Conservation (phyloP, 2,329 filamentous ascomycete species). For the Teratosphaeriaceae sp. region DNA sequence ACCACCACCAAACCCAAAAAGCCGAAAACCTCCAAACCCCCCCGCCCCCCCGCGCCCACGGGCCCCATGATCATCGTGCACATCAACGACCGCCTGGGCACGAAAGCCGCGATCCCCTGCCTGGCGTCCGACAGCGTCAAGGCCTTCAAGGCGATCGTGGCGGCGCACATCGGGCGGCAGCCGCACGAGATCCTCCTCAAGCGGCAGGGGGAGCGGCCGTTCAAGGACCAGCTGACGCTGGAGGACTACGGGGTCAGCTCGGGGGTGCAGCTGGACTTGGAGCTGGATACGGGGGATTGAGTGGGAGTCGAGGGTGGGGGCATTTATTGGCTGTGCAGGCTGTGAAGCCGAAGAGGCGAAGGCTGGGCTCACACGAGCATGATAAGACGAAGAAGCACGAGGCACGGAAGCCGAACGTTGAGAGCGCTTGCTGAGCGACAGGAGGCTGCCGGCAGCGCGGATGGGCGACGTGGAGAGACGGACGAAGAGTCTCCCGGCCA, state of each 20-base stretch:
- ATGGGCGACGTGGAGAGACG: too few species aligned
- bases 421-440: too few species aligned
- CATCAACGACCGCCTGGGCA: conserved; percentile 91
- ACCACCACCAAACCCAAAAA: conserved; percentile 19
- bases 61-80: conserved; percentile 92
- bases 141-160: conserved; percentile 86
- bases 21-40: conserved; percentile 14
- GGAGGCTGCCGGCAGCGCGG: too few species aligned
- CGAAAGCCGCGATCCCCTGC: conserved; percentile 91
- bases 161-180: conserved; percentile 78
- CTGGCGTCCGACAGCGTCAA: conserved; percentile 76
- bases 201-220: conserved; percentile 84
- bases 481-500: too few species aligned
- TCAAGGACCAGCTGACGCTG: conserved; percentile 82
- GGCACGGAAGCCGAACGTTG: too few species aligned
- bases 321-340: too few species aligned
- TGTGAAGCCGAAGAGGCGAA: too few species aligned
- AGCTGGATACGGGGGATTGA: conserved; percentile 35
- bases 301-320: too few species aligned
- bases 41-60: conserved; percentile 32
- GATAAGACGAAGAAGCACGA: too few species aligned
- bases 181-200: conserved; percentile 89
- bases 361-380: too few species aligned
- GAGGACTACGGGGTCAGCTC: conserved; percentile 94
- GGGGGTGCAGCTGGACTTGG: conserved; percentile 59